phyloP scores from a whole-genome alignment of 2,329 filamentous ascomycete genomes.

The Cladophialophora bantiana region DNA sequence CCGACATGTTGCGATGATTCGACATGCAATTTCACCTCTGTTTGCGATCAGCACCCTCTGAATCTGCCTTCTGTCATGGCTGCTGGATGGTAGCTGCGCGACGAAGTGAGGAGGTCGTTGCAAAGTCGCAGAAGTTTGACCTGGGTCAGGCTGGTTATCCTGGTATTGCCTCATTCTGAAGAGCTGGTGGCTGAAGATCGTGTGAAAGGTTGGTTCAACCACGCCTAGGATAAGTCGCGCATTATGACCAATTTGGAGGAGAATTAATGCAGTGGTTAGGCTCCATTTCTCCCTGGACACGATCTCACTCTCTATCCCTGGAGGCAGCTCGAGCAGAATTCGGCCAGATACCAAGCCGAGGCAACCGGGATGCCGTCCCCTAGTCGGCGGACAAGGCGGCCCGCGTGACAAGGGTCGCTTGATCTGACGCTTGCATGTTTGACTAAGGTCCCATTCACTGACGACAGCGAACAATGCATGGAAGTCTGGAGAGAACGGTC shows the following conservation, averaged over 20 bases:
- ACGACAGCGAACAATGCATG: neutral
- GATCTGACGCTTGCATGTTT: conserved; percentile 1
- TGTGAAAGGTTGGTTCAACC: neutral
- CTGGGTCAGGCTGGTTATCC: neutral
- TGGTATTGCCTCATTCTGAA: conserved; percentile 10
- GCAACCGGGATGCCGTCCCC: neutral
- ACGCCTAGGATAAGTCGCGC: neutral
- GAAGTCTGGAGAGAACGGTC: neutral
- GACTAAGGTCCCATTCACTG: neutral
- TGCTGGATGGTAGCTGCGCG: conserved; percentile 18
- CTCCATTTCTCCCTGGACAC: neutral
- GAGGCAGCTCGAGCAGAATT: neutral
- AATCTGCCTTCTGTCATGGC: conserved; percentile 10
- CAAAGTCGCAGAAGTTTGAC: conserved; percentile 6
- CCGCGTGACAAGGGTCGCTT: neutral
- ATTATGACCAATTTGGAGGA: neutral
- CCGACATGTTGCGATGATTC: conserved; percentile 41
- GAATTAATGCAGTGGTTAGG: neutral
- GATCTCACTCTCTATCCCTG: neutral
- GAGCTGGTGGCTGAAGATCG: neutral
- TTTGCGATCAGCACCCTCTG: conserved; percentile 42
- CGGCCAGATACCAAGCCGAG: neutral
- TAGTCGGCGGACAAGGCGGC: neutral
- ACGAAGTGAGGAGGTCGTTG: conserved; percentile 25
- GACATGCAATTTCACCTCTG: conserved; percentile 44